These are phyloP conservation scores for Phaffomyces opuntiae DNA, from an alignment of 805 yeast species.

Conservation along the genomic window DNA sequence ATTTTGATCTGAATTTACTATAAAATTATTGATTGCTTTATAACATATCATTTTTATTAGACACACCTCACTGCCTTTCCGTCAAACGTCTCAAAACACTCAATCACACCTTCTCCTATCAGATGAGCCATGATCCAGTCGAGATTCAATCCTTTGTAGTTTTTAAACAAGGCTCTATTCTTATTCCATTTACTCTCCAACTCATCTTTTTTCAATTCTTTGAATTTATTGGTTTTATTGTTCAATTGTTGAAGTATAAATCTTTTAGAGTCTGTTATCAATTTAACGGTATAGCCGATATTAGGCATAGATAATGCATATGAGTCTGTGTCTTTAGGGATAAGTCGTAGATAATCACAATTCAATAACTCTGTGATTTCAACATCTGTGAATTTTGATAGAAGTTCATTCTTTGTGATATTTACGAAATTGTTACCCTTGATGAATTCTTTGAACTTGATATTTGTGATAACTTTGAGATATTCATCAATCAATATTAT, in stretches of 20 bases:
- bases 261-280: slow-evolving; percentile 36
- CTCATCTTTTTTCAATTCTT: slow-evolving; percentile 37
- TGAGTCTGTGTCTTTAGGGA: slow-evolving; percentile 31
- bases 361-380: slow-evolving; percentile 29
- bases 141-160: slow-evolving; percentile 44
- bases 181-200: slow-evolving; percentile 40
- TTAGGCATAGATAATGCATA: slow-evolving; percentile 42
- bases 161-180: slow-evolving; percentile 36
- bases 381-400: slow-evolving; percentile 9
- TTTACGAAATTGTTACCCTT: not conserved
- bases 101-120: slow-evolving; percentile 45
- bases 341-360: slow-evolving; percentile 37
- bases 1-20: too few species aligned
- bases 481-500: slow-evolving; percentile 25
- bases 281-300: slow-evolving; percentile 40
- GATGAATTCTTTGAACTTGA: slow-evolving; percentile 3
- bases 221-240: slow-evolving; percentile 25
- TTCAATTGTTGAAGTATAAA: slow-evolving; percentile 36
- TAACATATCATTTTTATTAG: too few species aligned
- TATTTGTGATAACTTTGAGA: not conserved
- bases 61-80: slow-evolving; percentile 24
- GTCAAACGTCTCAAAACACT: slow-evolving; percentile 45
- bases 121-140: slow-evolving; percentile 45
- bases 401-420: not conserved
- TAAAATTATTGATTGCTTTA: too few species aligned